Conservation (phyloP, 352 stramenopile species). For the Pythium phragmiticola region DNA sequence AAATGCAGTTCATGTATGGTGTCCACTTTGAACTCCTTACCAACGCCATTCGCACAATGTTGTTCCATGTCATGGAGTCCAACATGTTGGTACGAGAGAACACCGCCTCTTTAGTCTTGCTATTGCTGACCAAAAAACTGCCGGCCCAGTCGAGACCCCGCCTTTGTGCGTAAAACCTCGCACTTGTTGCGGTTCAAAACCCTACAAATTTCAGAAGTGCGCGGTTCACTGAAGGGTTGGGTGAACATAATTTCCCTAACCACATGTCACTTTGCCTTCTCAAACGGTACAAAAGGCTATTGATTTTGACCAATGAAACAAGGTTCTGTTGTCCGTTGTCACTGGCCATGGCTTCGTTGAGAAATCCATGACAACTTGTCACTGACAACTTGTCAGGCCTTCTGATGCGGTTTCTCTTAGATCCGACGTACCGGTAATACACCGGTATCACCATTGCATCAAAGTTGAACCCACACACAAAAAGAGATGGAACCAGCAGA, state of each 20-base stretch:
- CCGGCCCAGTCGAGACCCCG: neutral
- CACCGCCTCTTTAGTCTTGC: too few species aligned
- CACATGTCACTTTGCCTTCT: neutral
- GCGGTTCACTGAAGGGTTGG: neutral
- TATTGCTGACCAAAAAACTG: too few species aligned
- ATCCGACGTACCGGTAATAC: neutral
- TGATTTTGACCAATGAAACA: slow-evolving; percentile 3
- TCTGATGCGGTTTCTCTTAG: neutral
- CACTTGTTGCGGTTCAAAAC: neutral
- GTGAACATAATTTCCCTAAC: neutral
- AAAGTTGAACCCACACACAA: slow-evolving; percentile 8
- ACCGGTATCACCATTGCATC: neutral
- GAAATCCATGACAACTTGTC: too few species aligned
- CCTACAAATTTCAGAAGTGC: neutral
- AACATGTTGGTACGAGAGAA: too few species aligned
- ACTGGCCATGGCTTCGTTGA: too few species aligned
- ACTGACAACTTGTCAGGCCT: too few species aligned
- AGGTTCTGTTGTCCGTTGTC: too few species aligned
- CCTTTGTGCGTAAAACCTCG: neutral
- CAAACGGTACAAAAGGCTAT: neutral
- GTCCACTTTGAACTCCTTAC: neutral
- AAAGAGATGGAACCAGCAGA: slow-evolving; percentile 6
- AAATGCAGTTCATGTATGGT: neutral
- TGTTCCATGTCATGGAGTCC: too few species aligned
- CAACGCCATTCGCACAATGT: too few species aligned